Conservation (phyloP, 352 stramenopile genomes). For the Globisporangium polare region DNA sequence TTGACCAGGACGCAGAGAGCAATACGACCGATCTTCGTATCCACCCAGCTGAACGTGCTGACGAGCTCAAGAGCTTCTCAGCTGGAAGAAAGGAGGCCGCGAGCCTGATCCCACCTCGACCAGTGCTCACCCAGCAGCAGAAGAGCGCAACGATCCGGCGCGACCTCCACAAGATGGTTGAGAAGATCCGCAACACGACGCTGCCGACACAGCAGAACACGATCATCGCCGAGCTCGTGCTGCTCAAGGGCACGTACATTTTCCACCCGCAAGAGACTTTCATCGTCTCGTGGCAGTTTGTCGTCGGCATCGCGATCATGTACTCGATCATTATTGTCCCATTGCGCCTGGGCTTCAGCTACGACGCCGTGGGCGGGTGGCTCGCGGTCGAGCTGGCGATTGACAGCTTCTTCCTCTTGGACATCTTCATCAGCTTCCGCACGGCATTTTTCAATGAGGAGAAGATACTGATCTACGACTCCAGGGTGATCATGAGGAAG, state of each 20-base stretch:
- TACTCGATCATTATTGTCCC: constrained; percentile 89
- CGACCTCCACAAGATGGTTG: constrained; percentile 30
- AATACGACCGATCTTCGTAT: neutral
- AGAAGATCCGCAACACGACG: constrained; percentile 49
- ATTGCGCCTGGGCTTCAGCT: constrained; percentile 83
- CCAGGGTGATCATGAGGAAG: constrained; percentile 48
- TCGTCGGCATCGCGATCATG: constrained; percentile 71
- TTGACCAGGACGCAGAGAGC: neutral
- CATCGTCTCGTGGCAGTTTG: constrained; percentile 73
- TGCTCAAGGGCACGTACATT: constrained; percentile 69
- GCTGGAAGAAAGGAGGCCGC: neutral
- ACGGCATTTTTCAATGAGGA: constrained; percentile 82
- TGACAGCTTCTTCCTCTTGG: constrained; percentile 81
- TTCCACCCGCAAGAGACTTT: constrained; percentile 70
- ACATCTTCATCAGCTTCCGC: constrained; percentile 87
- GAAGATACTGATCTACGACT: constrained; percentile 58
- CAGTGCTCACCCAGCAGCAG: neutral
- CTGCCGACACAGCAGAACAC: constrained; percentile 38
- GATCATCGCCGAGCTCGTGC: constrained; percentile 42
- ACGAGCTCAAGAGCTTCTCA: neutral
- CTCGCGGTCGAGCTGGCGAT: constrained; percentile 68
- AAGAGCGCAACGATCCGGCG: neutral
- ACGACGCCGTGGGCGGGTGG: constrained; percentile 46
- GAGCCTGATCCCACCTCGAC: neutral
- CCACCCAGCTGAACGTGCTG: neutral